phyloP scores from a whole-genome alignment of 257 asterid species.

The Oldenlandia corymbosa region DNA sequence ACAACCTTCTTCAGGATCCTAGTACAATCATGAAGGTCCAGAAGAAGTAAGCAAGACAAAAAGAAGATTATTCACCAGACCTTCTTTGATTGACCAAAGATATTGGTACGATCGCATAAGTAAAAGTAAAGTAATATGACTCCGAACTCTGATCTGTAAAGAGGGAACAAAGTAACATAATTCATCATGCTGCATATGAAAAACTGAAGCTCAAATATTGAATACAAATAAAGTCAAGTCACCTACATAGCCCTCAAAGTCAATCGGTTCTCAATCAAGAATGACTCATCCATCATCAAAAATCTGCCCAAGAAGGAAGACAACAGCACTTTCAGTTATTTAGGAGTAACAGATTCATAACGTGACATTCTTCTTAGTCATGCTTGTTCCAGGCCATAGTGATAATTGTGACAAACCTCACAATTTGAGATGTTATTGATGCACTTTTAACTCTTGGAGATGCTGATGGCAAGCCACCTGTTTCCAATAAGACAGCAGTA shows the following conservation, averaged over 20 bases:
- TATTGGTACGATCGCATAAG: conserved; percentile 79
- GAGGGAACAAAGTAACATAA: conserved; percentile 9
- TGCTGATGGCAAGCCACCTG: conserved; percentile 63
- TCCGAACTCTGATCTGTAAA: conserved; percentile 79
- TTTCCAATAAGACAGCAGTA: conserved; percentile 66
- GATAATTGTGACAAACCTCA: conserved; percentile 38
- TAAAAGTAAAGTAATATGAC: conserved; percentile 68
- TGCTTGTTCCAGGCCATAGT: not conserved
- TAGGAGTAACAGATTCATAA: not conserved
- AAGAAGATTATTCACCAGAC: conserved; percentile 25
- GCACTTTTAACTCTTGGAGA: conserved; percentile 49
- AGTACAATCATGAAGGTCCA: not conserved
- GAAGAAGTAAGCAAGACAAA: not conserved
- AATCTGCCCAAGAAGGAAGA: conserved; percentile 44
- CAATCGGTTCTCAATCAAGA: conserved; percentile 73
- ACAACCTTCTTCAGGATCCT: not conserved
- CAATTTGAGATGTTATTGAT: conserved; percentile 49
- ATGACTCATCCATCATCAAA: conserved; percentile 61
- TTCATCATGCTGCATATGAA: not conserved
- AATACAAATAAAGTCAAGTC: not conserved
- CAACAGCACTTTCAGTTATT: conserved; percentile 6
- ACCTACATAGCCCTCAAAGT: conserved; percentile 83
- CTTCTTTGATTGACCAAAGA: conserved; percentile 83
- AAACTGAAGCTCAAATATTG: not conserved
- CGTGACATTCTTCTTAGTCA: too few relatives aligned